Evolutionary conservation across 2,329 filamentous ascomycete genomes (phyloP).

Genomic region (Didymella segeticola): DNA sequence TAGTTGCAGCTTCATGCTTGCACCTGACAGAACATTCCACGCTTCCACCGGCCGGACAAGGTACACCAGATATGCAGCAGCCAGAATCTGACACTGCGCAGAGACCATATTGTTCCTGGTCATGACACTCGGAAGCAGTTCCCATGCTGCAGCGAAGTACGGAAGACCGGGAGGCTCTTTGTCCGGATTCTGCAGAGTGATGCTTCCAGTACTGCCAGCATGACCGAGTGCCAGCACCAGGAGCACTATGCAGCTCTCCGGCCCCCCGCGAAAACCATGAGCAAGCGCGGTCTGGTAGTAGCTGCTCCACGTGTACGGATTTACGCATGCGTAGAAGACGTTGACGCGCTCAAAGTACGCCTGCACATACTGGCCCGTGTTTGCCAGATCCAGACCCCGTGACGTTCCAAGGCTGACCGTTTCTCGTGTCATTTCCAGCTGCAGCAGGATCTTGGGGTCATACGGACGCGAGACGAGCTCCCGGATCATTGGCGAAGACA

Average conservation of each 20-base stretch:
- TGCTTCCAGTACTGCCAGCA: constrained; percentile 76
- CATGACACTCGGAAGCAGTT: constrained; percentile 77
- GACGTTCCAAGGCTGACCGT: constrained; percentile 68
- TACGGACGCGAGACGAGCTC: constrained; percentile 79
- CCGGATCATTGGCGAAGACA: constrained; percentile 82
- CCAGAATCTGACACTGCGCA: constrained; percentile 80
- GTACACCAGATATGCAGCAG: constrained; percentile 83
- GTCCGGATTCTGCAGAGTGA: constrained; percentile 71
- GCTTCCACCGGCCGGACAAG: constrained; percentile 82
- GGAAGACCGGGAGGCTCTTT: constrained; percentile 77
- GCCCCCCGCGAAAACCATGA: constrained; percentile 77
- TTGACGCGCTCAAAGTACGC: constrained; percentile 84
- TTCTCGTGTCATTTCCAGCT: constrained; percentile 80
- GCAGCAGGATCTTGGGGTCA: constrained; percentile 80
- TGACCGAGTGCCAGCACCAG: constrained; percentile 79
- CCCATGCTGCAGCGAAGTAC: constrained; percentile 84
- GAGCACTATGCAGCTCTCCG: constrained; percentile 82
- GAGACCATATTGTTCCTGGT: constrained; percentile 79
- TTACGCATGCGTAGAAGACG: constrained; percentile 85
- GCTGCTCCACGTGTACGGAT: constrained; percentile 78
- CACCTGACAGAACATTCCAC: constrained; percentile 80
- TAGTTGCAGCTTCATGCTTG: constrained; percentile 81
- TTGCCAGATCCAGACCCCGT: constrained; percentile 74
- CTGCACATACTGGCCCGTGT: constrained; percentile 76
- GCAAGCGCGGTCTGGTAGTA: constrained; percentile 78